phyloP scores from a whole-genome alignment of 2,329 filamentous ascomycete species.

The Phialophora chinensis region DNA sequence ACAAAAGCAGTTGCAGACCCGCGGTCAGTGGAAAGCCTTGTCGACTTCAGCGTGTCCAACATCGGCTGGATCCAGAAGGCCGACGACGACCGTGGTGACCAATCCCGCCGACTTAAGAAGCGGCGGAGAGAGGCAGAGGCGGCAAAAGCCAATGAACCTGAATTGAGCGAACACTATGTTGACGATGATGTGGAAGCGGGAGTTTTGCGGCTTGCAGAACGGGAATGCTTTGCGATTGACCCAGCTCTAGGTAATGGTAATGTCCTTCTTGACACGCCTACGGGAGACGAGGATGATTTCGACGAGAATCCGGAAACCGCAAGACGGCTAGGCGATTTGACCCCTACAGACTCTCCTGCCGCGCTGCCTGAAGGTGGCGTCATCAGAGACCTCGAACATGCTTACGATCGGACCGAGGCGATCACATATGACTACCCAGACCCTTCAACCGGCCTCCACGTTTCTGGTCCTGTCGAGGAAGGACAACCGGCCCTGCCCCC shows the following conservation, averaged over 20 bases:
- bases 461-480: constrained; percentile 28
- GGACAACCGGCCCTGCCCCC: constrained; percentile 20
- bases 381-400: constrained; percentile 42
- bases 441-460: constrained; percentile 29
- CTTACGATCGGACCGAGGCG: constrained; percentile 44
- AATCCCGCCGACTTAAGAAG: constrained; percentile 54
- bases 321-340: constrained; percentile 19
- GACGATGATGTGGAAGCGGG: constrained; percentile 46
- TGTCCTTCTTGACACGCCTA: constrained; percentile 7
- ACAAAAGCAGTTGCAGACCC: constrained; percentile 89
- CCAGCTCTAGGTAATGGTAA: constrained; percentile 44
- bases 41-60: constrained; percentile 91
- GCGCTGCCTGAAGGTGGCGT: constrained; percentile 42
- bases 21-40: constrained; percentile 84
- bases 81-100: constrained; percentile 54
- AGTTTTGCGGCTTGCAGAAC: constrained; percentile 37
- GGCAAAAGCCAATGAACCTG: constrained; percentile 55
- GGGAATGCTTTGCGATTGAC: constrained; percentile 51
- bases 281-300: constrained; percentile 37
- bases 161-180: constrained; percentile 53
- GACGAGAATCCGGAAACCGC: constrained; percentile 39
- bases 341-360: constrained; percentile 18
- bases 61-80: constrained; percentile 76
- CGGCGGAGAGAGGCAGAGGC: constrained; percentile 61
- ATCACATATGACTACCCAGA: constrained; percentile 47